Base-by-base conservation (phyloP, 306 rosid genomes). In the Pyrus betulifolia region DNA sequence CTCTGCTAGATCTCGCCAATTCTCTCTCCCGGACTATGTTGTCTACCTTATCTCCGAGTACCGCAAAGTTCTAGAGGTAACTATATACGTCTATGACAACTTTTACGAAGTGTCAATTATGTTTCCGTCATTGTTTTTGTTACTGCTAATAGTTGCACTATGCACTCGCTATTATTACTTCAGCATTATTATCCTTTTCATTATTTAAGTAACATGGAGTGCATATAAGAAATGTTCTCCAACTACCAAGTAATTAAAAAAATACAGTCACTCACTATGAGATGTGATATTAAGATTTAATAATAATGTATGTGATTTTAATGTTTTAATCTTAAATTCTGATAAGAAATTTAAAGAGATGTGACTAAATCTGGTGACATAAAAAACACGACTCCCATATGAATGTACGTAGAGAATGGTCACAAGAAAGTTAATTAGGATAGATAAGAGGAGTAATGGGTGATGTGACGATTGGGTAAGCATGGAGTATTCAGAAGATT, bases 1-100 rank as follows among this genome's bases (percentile, higher is more conserved):
- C 82, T 93, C 96, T 1, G 90, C 90, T 22, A 89, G 98, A 85
- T 93, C 97, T 75, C 97, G 96, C 42, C 96, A 92, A 33, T 92
- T 73, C 67, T 63, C 97, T 71, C 97, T 92, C 31, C 97, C 97
- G 0, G 89, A 92, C 57, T 92, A 90, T 45, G 96, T 92, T 17
- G 85, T 83, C 38, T 90, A 81, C 49, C 30, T 92, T 82, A 84
- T 92, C 0, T 90, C 96, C 0, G 97, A 92, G 82, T 92, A 92
- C 62, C 90, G 87, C 45, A 91, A 91, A 87, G 64, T 86, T 68
- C 82, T 91, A 0, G 40, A 19, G 89, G 97, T 91, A 88, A 67
- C n/a, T 71, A 17, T 51, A 17, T 51, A 51, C 5, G 55, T 51
- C 21, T 2, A 6, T 51, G 55, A 51, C 18, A 8, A 51, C 55